These are phyloP conservation scores for Termitomyces sp. DNA, from an alignment of 768 basidiomycete genomes.

Conservation along the genomic window DNA sequence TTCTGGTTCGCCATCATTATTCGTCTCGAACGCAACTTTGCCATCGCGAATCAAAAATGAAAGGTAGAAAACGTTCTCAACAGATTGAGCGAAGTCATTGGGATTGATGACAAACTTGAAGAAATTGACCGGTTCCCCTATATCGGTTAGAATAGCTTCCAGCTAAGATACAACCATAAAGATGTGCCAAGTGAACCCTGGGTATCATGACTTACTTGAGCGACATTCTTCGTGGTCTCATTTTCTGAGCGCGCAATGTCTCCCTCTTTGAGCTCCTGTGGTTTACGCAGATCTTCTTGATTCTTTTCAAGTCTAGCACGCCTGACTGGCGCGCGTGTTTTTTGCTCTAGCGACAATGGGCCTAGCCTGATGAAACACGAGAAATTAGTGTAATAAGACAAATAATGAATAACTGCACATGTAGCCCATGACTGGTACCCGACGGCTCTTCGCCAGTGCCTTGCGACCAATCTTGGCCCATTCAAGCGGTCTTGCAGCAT, in stretches of 20 bases:
- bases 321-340: slow-evolving; percentile 57
- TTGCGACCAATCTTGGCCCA: slow-evolving; percentile 88
- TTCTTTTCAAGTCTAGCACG: slow-evolving; percentile 70
- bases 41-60: slow-evolving; percentile 91
- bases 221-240: slow-evolving; percentile 86
- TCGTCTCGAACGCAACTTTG: slow-evolving; percentile 66
- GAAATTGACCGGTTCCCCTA: slow-evolving; percentile 57
- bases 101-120: slow-evolving; percentile 91
- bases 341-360: slow-evolving; percentile 82
- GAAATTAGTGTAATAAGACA: slow-evolving; percentile 3
- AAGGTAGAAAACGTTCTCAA: slow-evolving; percentile 95
- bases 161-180: slow-evolving; percentile 37
- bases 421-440: slow-evolving; percentile 80
- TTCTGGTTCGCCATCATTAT: slow-evolving; percentile 63
- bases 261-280: slow-evolving; percentile 77
- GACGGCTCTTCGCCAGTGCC: slow-evolving; percentile 72
- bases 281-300: slow-evolving; percentile 60
- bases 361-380: slow-evolving; percentile 65
- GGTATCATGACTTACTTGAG: slow-evolving; percentile 41
- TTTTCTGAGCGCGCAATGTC: slow-evolving; percentile 82
- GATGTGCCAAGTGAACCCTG: not conserved
- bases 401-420: slow-evolving; percentile 51
- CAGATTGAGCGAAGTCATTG: slow-evolving; percentile 83
- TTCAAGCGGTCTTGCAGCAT: slow-evolving; percentile 45
- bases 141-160: slow-evolving; percentile 46